phyloP scores from a whole-genome alignment of 73 alveolate species.

The Breviolum minutum region DNA sequence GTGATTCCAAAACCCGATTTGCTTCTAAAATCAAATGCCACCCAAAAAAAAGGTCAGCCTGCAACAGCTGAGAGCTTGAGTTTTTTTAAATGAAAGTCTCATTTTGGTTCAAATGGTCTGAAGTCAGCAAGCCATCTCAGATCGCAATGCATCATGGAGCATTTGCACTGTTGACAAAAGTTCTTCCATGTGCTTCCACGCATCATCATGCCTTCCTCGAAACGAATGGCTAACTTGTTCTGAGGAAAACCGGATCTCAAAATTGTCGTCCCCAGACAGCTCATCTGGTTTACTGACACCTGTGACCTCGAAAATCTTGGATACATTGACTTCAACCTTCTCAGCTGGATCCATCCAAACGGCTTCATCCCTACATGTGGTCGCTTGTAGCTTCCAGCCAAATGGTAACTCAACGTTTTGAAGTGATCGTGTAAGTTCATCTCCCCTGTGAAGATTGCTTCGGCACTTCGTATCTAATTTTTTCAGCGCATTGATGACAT shows the following conservation, averaged over 20 bases:
- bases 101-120: not conserved
- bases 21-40: too few relatives aligned
- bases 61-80: too few relatives aligned
- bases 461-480: not conserved
- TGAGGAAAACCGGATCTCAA: constrained; percentile 55
- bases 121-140: constrained; percentile 3
- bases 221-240: constrained; percentile 13
- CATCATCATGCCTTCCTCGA: constrained; percentile 23
- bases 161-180: constrained; percentile 49
- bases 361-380: constrained; percentile 17
- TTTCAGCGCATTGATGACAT: not conserved
- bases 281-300: not conserved
- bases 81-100: too few relatives aligned
- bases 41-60: too few relatives aligned
- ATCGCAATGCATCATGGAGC: constrained; percentile 14
- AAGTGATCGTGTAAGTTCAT: not conserved
- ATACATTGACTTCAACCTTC: constrained; percentile 39
- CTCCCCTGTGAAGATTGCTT: not conserved
- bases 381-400: constrained; percentile 41
- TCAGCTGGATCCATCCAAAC: constrained; percentile 43
- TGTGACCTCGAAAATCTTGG: constrained; percentile 28
- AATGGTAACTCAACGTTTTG: not conserved
- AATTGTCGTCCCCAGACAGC: not conserved
- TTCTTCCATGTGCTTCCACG: constrained; percentile 7
- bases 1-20: too few relatives aligned